These are phyloP conservation scores for Botryotinia convoluta DNA, from an alignment of 2,329 filamentous ascomycete genomes.

Conservation along the genomic window DNA sequence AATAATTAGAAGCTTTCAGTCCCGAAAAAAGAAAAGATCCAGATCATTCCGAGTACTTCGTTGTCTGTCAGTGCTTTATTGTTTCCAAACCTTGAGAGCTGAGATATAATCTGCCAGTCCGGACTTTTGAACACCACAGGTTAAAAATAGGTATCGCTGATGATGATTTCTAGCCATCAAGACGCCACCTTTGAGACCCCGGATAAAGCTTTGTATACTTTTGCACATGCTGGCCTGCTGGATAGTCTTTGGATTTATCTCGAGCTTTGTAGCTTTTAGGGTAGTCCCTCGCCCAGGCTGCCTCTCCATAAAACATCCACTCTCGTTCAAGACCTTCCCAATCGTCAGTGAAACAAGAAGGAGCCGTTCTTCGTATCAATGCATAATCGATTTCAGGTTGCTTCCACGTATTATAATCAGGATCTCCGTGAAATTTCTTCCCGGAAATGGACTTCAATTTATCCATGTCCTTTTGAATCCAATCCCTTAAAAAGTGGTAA, in stretches of 20 bases:
- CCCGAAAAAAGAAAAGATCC: not conserved
- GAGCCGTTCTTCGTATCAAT: not conserved
- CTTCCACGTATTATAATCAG: conserved; percentile 7
- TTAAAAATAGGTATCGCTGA: not conserved
- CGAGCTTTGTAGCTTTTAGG: not conserved
- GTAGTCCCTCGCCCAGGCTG: not conserved
- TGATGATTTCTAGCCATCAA: not conserved
- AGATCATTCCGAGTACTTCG: not conserved
- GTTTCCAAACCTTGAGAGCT: not conserved
- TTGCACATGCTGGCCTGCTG: not conserved
- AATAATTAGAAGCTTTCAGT: not conserved
- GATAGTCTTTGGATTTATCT: conserved; percentile 5
- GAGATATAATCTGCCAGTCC: not conserved
- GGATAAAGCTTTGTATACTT: not conserved
- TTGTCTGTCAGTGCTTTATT: not conserved
- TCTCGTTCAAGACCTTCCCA: conserved; percentile 1
- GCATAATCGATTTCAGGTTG: not conserved
- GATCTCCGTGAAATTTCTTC: not conserved
- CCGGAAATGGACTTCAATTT: not conserved
- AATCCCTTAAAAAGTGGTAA: not conserved
- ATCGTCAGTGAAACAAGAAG: conserved; percentile 11
- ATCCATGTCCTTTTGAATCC: not conserved
- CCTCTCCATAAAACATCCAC: conserved; percentile 4
- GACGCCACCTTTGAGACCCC: no score
- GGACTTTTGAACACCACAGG: not conserved